Conservation (phyloP, 257 asterid genomes). For the Scutellaria minor region DNA sequence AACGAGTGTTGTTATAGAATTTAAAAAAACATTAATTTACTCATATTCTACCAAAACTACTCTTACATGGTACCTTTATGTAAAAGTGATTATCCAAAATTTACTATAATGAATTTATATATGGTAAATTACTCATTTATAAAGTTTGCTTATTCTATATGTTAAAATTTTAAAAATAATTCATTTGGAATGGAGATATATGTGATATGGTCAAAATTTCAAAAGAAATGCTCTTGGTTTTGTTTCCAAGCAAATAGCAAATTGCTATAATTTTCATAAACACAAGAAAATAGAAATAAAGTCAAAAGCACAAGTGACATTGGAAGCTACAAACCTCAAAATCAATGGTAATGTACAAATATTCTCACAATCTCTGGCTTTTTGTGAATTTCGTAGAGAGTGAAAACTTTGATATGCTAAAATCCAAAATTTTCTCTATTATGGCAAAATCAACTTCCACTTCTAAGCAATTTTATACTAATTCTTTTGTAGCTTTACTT, state of each 20-base stretch:
- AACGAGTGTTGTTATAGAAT: too few species aligned
- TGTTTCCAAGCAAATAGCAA: slow-evolving; percentile 27
- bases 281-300: slow-evolving; percentile 18
- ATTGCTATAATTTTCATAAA: slow-evolving; percentile 19
- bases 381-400: slow-evolving; percentile 40
- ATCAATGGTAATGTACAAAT: slow-evolving; percentile 49
- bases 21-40: too few species aligned
- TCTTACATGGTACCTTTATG: too few species aligned
- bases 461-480: not conserved
- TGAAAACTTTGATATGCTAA: slow-evolving; percentile 44
- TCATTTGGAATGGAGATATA: not conserved
- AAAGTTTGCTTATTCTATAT: too few species aligned
- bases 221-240: slow-evolving; percentile 28
- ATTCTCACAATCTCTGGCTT: slow-evolving; percentile 47
- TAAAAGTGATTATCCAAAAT: too few species aligned
- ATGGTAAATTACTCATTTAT: too few species aligned
- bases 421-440: slow-evolving; percentile 24
- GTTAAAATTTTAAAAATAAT: not conserved
- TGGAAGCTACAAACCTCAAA: slow-evolving; percentile 43
- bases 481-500: slow-evolving; percentile 37
- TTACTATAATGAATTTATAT: too few species aligned
- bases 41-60: too few species aligned
- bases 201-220: slow-evolving; percentile 27
- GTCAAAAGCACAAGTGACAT: slow-evolving; percentile 40
- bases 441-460: slow-evolving; percentile 27